A percentile compares a stretch with the other conserved stretches of the same genome.
phyloP scores from a whole-genome alignment of 2,329 filamentous ascomycete species.

The Penicillium sp. region DNA sequence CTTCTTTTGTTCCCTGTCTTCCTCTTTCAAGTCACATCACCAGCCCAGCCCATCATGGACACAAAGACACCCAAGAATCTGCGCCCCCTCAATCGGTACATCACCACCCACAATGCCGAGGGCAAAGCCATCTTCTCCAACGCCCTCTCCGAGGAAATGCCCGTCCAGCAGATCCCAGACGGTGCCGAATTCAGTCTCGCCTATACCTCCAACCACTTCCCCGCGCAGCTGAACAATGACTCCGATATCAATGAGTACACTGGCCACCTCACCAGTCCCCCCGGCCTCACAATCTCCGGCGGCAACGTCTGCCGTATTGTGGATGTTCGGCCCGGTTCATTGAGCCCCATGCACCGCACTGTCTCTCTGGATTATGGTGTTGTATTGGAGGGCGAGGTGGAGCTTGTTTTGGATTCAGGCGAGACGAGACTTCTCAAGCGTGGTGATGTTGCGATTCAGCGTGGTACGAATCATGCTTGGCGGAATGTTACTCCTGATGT shows the following conservation, averaged over 20 bases:
- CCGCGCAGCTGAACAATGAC: slow-evolving; percentile 51
- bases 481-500: slow-evolving; percentile 36
- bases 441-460: slow-evolving; percentile 59
- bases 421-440: slow-evolving; percentile 50
- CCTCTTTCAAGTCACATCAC: background rate
- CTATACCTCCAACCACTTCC: slow-evolving; percentile 55
- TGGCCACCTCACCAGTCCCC: slow-evolving; percentile 48
- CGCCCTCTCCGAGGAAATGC: slow-evolving; percentile 29
- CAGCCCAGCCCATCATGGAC: slow-evolving; percentile 6
- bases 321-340: slow-evolving; percentile 10
- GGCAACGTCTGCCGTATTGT: slow-evolving; percentile 23
- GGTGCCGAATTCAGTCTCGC: slow-evolving; percentile 54
- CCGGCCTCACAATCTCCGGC: slow-evolving; percentile 49
- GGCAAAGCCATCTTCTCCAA: slow-evolving; percentile 43
- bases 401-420: slow-evolving; percentile 51
- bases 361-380: slow-evolving; percentile 20
- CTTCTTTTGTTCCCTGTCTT: background rate
- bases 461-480: slow-evolving; percentile 47
- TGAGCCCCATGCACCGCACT: slow-evolving; percentile 21
- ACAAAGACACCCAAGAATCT: slow-evolving; percentile 25
- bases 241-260: slow-evolving; percentile 54
- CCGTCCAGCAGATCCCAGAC: slow-evolving; percentile 35
- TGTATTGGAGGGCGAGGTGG: slow-evolving; percentile 18
- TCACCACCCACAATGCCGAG: slow-evolving; percentile 39
- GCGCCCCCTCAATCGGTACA: slow-evolving; percentile 41